Conservation (phyloP, 352 stramenopile genomes). For the Phytophthora hybrid region DNA sequence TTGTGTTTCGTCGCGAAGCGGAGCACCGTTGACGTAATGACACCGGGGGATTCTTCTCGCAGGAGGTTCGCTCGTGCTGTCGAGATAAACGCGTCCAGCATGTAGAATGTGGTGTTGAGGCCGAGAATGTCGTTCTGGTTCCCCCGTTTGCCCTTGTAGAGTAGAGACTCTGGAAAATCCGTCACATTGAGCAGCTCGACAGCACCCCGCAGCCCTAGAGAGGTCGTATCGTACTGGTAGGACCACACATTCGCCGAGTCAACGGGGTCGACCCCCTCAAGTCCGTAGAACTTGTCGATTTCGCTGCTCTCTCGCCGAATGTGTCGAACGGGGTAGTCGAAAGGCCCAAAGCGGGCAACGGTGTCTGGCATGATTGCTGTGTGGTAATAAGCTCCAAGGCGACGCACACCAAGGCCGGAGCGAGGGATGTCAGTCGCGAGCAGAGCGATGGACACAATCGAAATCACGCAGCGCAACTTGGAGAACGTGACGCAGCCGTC, state of each 20-base stretch:
- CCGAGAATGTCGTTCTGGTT: slow-evolving; percentile 16
- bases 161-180: slow-evolving; percentile 33
- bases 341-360: slow-evolving; percentile 49
- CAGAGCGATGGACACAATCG: slow-evolving; percentile 45
- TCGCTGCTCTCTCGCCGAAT: slow-evolving; percentile 22
- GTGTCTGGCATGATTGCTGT: slow-evolving; percentile 28
- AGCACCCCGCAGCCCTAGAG: slow-evolving; percentile 41
- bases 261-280: slow-evolving; percentile 23
- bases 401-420: slow-evolving; percentile 45
- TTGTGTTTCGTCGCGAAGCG: slow-evolving; percentile 40
- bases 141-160: slow-evolving; percentile 21
- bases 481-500: slow-evolving; percentile 37
- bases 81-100: slow-evolving; percentile 46
- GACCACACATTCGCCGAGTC: slow-evolving; percentile 32
- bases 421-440: slow-evolving; percentile 60
- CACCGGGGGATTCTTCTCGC: neutral
- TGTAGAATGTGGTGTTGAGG: slow-evolving; percentile 39
- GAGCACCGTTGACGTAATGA: slow-evolving; percentile 1
- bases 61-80: neutral
- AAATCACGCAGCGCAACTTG: slow-evolving; percentile 43
- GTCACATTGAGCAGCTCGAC: slow-evolving; percentile 36
- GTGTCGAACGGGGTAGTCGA: slow-evolving; percentile 53
- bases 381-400: slow-evolving; percentile 34
- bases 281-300: slow-evolving; percentile 17
- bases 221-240: slow-evolving; percentile 53